Percentiles rank a stretch among this genome's conserved stretches.
phyloP scores from a whole-genome alignment of 805 yeast species.

The Ogataea glucozyma region DNA sequence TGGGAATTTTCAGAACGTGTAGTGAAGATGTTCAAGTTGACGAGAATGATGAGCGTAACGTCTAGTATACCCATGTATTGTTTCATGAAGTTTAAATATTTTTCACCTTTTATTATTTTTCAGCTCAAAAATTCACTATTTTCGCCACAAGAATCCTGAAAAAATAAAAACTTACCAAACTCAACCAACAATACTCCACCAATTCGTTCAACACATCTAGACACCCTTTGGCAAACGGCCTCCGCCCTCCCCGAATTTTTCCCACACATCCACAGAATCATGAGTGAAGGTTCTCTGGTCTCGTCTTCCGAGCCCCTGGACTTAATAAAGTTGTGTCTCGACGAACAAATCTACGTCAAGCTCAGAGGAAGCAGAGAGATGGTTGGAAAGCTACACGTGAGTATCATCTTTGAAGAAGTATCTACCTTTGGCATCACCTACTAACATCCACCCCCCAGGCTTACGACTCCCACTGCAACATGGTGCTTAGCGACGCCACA shows the following conservation, averaged over 20 bases:
- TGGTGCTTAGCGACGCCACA: conserved; percentile 89
- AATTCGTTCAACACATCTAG: neutral
- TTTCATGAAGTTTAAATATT: no score
- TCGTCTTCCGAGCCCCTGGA: conserved; percentile 78
- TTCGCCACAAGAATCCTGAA: conserved; percentile 6
- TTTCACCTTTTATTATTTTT: neutral
- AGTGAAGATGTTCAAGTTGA: no score
- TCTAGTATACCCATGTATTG: no score
- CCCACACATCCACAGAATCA: conserved; percentile 7
- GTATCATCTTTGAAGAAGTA: conserved; percentile 23
- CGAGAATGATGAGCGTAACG: no score
- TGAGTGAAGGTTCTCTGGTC: conserved; percentile 27
- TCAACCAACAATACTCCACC: neutral
- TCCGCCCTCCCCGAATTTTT: neutral
- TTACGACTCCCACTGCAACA: conserved; percentile 94
- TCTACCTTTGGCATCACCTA: neutral
- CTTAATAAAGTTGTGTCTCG: conserved; percentile 78
- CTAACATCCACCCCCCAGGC: conserved; percentile 44
- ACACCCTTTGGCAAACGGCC: no score
- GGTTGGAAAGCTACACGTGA: conserved; percentile 80
- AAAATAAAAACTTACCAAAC: no score
- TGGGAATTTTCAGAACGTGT: no score
- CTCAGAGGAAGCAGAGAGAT: conserved; percentile 93
- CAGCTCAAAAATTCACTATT: neutral
- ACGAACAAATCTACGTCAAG: conserved; percentile 84